Evolutionary conservation across 306 rosid species (phyloP).

Genomic region (Vigna nakashimae): DNA sequence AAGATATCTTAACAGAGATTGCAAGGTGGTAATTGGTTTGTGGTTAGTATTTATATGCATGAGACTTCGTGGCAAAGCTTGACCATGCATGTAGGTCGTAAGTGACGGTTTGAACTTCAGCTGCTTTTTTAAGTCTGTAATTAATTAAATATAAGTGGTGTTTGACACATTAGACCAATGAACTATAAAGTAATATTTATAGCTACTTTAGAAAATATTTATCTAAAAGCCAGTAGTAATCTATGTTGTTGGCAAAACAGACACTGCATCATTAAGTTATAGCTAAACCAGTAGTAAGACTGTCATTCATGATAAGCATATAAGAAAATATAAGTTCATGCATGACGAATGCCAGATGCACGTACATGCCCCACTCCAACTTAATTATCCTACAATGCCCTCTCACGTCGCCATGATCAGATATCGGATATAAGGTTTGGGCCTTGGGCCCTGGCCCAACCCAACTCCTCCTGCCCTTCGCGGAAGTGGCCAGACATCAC

Average conservation of each 20-base stretch:
- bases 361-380: not conserved
- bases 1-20: not conserved
- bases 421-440: not conserved
- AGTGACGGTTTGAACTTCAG: conserved; percentile 17
- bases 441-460: not conserved
- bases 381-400: not conserved
- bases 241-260: not conserved
- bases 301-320: not conserved
- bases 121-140: not conserved
- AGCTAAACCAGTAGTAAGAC: not conserved
- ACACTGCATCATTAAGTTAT: not conserved
- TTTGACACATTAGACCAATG: not conserved
- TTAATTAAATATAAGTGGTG: conserved; percentile 1
- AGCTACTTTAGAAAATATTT: not conserved
- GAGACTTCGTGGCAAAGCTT: not conserved
- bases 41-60: not conserved
- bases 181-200: not conserved
- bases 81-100: conserved; percentile 13
- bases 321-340: not conserved
- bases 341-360: conserved; percentile 1
- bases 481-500: no score
- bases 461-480: not conserved
- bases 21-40: not conserved
- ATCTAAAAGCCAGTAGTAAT: not conserved
- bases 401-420: not conserved